A percentile compares a stretch with the other conserved stretches of the same genome.
phyloP scores from a whole-genome alignment of 495 filamentous ascomycete species.

The Hyaloscypha variabilis region DNA sequence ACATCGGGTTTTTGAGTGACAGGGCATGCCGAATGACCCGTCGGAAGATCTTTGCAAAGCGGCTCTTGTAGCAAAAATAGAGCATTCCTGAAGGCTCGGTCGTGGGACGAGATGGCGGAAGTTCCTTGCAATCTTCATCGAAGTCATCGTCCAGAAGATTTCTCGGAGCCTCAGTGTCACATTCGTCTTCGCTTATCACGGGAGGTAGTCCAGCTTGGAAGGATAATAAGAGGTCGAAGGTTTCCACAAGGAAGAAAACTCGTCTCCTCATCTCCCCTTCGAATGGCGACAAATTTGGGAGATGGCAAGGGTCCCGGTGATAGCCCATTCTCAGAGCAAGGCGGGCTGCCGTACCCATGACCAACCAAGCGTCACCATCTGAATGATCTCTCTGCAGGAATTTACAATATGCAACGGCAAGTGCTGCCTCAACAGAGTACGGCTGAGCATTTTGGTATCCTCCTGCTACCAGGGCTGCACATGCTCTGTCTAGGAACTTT shows the following conservation, averaged over 20 bases:
- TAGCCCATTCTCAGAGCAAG: slow-evolving; percentile 42
- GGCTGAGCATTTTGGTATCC: slow-evolving; percentile 50
- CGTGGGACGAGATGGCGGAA: slow-evolving; percentile 45
- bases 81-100: slow-evolving; percentile 48
- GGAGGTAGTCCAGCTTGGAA: slow-evolving; percentile 58
- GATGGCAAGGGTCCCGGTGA: slow-evolving; percentile 74
- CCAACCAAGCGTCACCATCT: slow-evolving; percentile 36
- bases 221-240: slow-evolving; percentile 56
- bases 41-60: slow-evolving; percentile 40
- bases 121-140: slow-evolving; percentile 39
- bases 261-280: slow-evolving; percentile 59
- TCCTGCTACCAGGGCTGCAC: slow-evolving; percentile 38
- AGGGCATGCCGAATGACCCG: slow-evolving; percentile 42
- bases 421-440: slow-evolving; percentile 38
- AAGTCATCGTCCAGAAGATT: slow-evolving; percentile 54
- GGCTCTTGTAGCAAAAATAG: slow-evolving; percentile 51
- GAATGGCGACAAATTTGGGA: slow-evolving; percentile 78
- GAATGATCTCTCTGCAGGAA: slow-evolving; percentile 29
- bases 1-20: slow-evolving; percentile 43
- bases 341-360: slow-evolving; percentile 37
- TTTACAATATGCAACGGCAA: slow-evolving; percentile 34
- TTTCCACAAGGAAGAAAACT: slow-evolving; percentile 50
- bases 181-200: slow-evolving; percentile 49
- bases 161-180: slow-evolving; percentile 44
- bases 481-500: slow-evolving; percentile 48